Evolutionary conservation across 352 stramenopile genomes (phyloP), one percentile per base, ranked within the genome.

Genomic region (Globisporangium alternatum): DNA sequence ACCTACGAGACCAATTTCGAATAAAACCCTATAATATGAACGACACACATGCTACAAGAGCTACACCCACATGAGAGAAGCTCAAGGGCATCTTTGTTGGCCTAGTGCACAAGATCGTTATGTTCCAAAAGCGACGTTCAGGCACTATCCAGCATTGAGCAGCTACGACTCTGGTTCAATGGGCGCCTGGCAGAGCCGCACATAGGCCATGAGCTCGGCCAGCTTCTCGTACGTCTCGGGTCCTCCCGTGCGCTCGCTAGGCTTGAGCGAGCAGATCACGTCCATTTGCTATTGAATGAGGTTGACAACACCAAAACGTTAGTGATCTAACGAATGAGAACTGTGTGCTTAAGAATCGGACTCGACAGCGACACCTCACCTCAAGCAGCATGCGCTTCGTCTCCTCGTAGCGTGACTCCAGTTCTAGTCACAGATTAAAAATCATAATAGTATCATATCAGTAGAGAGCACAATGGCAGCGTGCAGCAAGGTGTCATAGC

Each of bases 181-280:
- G 33, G 51, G 51, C 33, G 28, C 28, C 30, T 56, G 51, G 19
- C 17, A 56, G n/a, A 56, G 7, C 30, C 19, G 30, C 30, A 72
- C 73, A 39, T 83, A 86, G 1, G 62, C 66, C 44, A 83, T 60
- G 5, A 91, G 66, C 35, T 87, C 73, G 2, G 79, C 60, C 1
- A 89, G 70, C 45, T 80, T 76, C n/a, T 89, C 80, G 55, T 88
- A 88, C n/a, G 74, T 69, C 53, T 88, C 80, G 5, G 76, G 66
- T 4, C 68, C 67, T 0, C 67, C 71, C 0, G 67, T 60, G 47
- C 78, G 77, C 44, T 89, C 80, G 39, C 74, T 78, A 8, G 74
- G 77, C 64, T 89, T 89, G 43, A 67, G 73, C 5, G 77, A 75
- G 37, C 66, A 79, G 9, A 91, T 65, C 25, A 76, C 65, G 43